Percentiles rank a stretch among this genome's conserved stretches.
Conservation (phyloP, 2,329 filamentous ascomycete genomes). For the Phyllosticta capitalensis region DNA sequence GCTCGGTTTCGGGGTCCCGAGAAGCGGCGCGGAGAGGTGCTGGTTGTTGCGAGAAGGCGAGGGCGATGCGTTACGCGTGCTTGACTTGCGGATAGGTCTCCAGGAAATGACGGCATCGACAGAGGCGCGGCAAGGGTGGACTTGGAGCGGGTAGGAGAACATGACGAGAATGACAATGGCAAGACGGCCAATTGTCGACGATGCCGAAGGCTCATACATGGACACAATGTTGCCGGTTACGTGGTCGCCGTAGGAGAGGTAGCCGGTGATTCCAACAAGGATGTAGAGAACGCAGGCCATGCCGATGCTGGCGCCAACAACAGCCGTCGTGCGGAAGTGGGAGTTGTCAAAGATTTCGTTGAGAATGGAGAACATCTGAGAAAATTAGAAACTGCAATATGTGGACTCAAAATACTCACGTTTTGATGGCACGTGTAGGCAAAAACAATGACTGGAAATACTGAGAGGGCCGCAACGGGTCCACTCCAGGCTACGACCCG, state of each 20-base stretch:
- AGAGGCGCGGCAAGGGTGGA: constrained; percentile 92
- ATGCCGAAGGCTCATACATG: constrained; percentile 67
- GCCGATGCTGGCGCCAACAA: constrained; percentile 77
- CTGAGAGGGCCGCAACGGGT: constrained; percentile 67
- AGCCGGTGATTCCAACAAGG: constrained; percentile 87
- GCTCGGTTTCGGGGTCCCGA: constrained; percentile 14
- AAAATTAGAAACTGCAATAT: constrained; percentile 9
- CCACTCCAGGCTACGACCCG: constrained; percentile 71
- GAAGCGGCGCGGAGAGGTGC: constrained; percentile 18
- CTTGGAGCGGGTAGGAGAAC: constrained; percentile 91
- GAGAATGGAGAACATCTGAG: constrained; percentile 93
- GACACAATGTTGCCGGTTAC: constrained; percentile 88
- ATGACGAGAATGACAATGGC: constrained; percentile 94
- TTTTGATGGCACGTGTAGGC: constrained; percentile 99
- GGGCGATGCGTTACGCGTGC: constrained; percentile 21
- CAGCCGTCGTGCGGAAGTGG: constrained; percentile 64
- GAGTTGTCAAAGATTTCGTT: constrained; percentile 89
- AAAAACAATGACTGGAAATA: constrained; percentile 91
- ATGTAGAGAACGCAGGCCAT: constrained; percentile 81
- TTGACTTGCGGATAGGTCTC: constrained; percentile 47
- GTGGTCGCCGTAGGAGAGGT: constrained; percentile 86
- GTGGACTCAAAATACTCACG: constrained; percentile 41
- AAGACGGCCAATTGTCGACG: constrained; percentile 85
- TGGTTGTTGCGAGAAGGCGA: constrained; percentile 37
- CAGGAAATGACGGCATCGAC: constrained; percentile 90